Percentiles rank a stretch among this genome's conserved stretches.
Evolutionary conservation across 371 early-diverging fungal genomes (phyloP).

Genomic region (Apophysomyces trapeziformis): DNA sequence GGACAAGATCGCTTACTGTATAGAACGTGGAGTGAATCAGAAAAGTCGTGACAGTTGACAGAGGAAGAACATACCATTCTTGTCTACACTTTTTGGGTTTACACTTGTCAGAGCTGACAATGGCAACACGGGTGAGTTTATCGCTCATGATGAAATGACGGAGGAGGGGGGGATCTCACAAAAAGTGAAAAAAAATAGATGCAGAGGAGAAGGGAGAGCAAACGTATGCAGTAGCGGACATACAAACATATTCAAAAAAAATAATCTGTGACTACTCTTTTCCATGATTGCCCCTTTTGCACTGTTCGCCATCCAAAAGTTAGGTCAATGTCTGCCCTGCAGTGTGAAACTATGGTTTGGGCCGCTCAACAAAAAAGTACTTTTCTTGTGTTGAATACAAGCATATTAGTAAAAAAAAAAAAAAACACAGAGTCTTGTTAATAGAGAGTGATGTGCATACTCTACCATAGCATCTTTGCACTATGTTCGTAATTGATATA

Average conservation of each 20-base stretch:
- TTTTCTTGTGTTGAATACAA: too few species aligned
- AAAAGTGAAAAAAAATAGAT: slow-evolving; percentile 1
- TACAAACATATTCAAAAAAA: neutral
- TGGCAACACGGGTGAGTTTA: slow-evolving; percentile 93
- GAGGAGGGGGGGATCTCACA: slow-evolving; percentile 12
- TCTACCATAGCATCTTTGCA: too few species aligned
- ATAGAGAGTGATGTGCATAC: too few species aligned
- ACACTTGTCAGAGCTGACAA: slow-evolving; percentile 97
- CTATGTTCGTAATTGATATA: too few species aligned
- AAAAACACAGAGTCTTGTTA: too few species aligned
- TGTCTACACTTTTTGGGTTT: slow-evolving; percentile 99
- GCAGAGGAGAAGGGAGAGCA: slow-evolving; percentile 5
- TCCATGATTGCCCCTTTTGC: neutral
- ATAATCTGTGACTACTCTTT: neutral
- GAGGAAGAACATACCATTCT: slow-evolving; percentile 85
- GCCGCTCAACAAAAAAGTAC: too few species aligned
- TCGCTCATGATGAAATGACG: slow-evolving; percentile 58
- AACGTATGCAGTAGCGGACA: neutral
- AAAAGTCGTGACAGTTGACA: neutral
- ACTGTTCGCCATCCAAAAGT: too few species aligned
- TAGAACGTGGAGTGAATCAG: neutral
- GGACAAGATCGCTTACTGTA: slow-evolving; percentile 86
- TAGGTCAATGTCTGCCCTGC: too few species aligned
- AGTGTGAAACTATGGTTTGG: too few species aligned
- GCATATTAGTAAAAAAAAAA: too few species aligned